Base-by-base conservation (phyloP, 306 rosid genomes). In the Hippophae gyantsensis region DNA sequence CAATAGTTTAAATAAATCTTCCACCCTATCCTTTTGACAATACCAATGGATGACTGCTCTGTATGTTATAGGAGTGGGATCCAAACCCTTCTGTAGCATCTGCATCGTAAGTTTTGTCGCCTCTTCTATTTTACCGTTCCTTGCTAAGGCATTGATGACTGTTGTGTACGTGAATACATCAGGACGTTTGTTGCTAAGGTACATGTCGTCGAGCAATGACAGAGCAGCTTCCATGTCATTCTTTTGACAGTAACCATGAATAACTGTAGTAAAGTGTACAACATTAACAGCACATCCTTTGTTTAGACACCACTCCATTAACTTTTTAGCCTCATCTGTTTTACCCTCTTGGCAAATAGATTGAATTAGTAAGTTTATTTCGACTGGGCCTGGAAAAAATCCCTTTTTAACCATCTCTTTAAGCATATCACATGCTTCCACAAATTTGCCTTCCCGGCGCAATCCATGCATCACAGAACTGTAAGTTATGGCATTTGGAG, bases 51-150 rank as follows among this genome's bases (percentile, higher is more conserved):
- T 85, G 61, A 85, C 84, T 10, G 87, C 18, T 78, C 89, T 69
- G 78, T 78, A 92, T 58, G 95, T 92, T 67, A 85, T 86, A 4
- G 95, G 93, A 73, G 96, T 81, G 32, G 96, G 98, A 74, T 53
- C 82, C 63, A 85, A 55, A 57, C 95, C 95, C 63, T 78, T 82
- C 58, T 67, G 52, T 38, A 92, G 85, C 96, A 87, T 87, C 75
- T 74, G 81, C 60, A 49, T 42, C 40, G 76, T 74, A 62, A 87
- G 81, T 72, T 80, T 79, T 6, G 80, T 67, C 14, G 89, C 95
- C 79, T 83, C 83, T 6, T 87, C 87, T 47, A 85, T 65, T 78
- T 89, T 79, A 56, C 95, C 89, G 62, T 68, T 76, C 82, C 71
- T 90, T 68, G 81, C 92, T 42, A 92, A 65, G 52, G 87, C 92